A percentile compares a stretch with the other conserved stretches of the same genome.
phyloP scores from a whole-genome alignment of 2,329 filamentous ascomycete genomes.

The Monilinia laxa region DNA sequence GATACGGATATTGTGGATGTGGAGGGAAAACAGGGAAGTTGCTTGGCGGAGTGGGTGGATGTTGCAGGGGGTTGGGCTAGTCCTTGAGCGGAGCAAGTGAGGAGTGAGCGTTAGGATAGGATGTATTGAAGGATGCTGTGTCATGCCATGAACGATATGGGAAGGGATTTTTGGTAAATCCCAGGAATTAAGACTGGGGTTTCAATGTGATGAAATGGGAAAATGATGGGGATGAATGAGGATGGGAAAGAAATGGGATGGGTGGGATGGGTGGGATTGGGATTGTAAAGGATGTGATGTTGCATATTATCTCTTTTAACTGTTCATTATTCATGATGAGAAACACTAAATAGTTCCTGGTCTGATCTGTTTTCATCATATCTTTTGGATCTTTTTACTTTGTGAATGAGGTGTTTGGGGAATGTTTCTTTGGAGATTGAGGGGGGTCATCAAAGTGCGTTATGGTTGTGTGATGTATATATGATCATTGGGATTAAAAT shows the following conservation, averaged over 20 bases:
- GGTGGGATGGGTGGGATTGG: constrained; percentile 8
- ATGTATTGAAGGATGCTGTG: constrained; percentile 2
- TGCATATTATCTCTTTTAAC: constrained; percentile 25
- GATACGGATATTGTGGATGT: constrained; percentile 98
- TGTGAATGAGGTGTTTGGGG: not conserved
- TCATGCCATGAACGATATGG: constrained; percentile 10
- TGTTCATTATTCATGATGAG: constrained; percentile 23
- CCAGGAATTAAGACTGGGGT: not conserved
- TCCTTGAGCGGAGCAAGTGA: constrained; percentile 34
- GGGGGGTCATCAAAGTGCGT: too few species aligned
- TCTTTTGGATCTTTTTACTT: not conserved
- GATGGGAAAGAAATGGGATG: constrained; percentile 5
- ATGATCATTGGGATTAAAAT: too few species aligned
- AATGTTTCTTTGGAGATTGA: not conserved
- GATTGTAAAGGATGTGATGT: constrained; percentile 24
- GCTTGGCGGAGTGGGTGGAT: constrained; percentile 93
- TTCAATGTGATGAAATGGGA: not conserved
- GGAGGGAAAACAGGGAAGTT: constrained; percentile 95
- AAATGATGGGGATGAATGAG: constrained; percentile 4
- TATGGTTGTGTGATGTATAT: too few species aligned
- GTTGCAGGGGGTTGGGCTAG: constrained; percentile 88
- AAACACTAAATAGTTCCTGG: not conserved
- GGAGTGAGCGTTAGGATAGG: constrained; percentile 14
- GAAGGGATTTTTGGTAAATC: not conserved
- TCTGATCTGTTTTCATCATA: not conserved